Evolutionary conservation across 2,329 filamentous ascomycete genomes (phyloP), one percentile per base, ranked within the genome.

Genomic region (Amauroascus niger): DNA sequence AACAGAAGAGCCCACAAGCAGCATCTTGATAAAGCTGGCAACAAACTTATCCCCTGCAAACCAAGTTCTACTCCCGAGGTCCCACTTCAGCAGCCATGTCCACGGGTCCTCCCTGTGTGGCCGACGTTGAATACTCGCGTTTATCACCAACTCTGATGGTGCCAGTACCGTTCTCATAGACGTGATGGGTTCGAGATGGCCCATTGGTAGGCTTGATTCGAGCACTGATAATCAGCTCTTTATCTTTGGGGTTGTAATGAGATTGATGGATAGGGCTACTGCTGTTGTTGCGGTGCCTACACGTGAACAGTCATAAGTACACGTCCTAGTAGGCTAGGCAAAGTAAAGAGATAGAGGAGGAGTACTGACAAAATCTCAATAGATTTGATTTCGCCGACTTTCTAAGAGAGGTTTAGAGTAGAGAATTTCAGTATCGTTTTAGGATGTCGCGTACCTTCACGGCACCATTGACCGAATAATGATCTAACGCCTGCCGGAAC

Each of bases 161-260:
- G 32, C 54, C 43, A 26, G 54, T 53, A 24, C 54, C 54, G 33
- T 55, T 37, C 33, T 2, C 16, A 20, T 55, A 55, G 43, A 55
- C 52, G 28, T 55, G 49, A 28, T 55, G 43, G 16, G 49, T 55
- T 44, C 37, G 18, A 26, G 54, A 14, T 48, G 49, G n/a, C 55
- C 58, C 50, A n/a, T 33, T 28, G 16, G 20, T 14, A 14, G 50
- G 50, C 6, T 9, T 37, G 22, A 52, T 35, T 46, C 33, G 6
- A 14, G 33, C 33, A n/a, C 33, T 35, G 33, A 35, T 35, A 11
- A 35, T 35, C 6, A 35, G 13, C 33, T 35, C 13, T 35, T 35
- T 35, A 7, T 35, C 33, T 11, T 35, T 35, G 14, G 33, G 33
- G 33, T 35, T 35, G 13, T 35, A 35, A 35, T 9, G 7, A 11